Base-by-base conservation (phyloP, 2,329 filamentous ascomycete genomes). In the Rasamsonia emersonii region DNA sequence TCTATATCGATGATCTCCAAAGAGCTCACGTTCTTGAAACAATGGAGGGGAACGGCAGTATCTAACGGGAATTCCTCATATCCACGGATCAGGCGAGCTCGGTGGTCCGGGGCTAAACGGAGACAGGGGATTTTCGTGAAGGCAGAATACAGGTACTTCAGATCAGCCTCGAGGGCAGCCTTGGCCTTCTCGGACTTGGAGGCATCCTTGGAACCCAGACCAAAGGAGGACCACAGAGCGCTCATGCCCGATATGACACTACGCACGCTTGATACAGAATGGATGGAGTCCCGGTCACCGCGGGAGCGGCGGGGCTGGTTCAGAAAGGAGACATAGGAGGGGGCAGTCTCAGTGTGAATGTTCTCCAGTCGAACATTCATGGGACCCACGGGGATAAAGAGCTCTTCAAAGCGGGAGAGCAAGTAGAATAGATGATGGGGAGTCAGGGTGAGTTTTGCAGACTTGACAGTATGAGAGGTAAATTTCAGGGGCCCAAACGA, bases 41-140 rank as follows among this genome's bases (percentile, higher is more conserved):
- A 83, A 57, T 93, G 82, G n/a, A 98, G 70, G 13, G 91, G 91
- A 18, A 98, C 91, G 13, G 91, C 91, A 15, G 86, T 94, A 59
- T 98, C 91, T 58, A 96, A 95, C 3, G 91, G 91, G 46, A 96
- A 98, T 59, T 95, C 89, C 59, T 98, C 91, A 54, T 91, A 96
- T 17, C 89, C 89, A 44, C 80, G 75, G 46, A 98, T 95, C 39
- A 95, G 68, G 32, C 82, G 79, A 29, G 89, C 88, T 45, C 86
- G 83, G 67, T 86, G 88, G 59, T 98, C 91, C n/a, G 88, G 88
- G 17, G 88, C 79, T 34, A 98, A 69, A 42, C 82, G 79, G 41
- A 98, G 68, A 52, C 85, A 94, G 0, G 91, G 91, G 25, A 98
- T 93, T 64, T 96, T 98, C 51, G 91, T 98, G 55, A 96, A 98